These are phyloP conservation scores for Porcisia deanei DNA, from an alignment of 208 protist genomes.

Conservation along the genomic window DNA sequence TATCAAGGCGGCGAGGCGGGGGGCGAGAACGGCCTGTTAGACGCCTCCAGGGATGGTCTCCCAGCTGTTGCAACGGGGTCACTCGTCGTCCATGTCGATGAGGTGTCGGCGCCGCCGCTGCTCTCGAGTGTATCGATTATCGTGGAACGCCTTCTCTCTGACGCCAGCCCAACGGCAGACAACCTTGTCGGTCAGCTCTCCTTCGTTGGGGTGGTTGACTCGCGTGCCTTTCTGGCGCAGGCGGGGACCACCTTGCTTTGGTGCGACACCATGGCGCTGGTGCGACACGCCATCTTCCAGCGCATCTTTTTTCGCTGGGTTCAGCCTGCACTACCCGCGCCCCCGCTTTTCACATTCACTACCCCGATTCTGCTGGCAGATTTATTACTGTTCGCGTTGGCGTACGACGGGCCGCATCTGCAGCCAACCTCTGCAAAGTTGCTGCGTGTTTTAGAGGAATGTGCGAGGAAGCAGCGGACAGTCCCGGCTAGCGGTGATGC, in stretches of 20 bases:
- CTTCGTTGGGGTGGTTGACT: slow-evolving; percentile 65
- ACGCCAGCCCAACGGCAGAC: slow-evolving; percentile 50
- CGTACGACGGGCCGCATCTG: slow-evolving; percentile 45
- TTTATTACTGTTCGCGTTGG: slow-evolving; percentile 53
- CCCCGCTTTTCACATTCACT: slow-evolving; percentile 41
- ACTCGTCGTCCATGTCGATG: slow-evolving; percentile 12
- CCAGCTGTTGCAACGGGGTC: slow-evolving; percentile 2
- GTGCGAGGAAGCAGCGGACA: not conserved
- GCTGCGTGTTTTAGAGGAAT: slow-evolving; percentile 26
- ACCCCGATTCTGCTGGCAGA: slow-evolving; percentile 41
- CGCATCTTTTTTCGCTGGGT: slow-evolving; percentile 83
- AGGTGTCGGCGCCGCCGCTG: slow-evolving; percentile 21
- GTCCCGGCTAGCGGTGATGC: no score
- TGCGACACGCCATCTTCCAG: slow-evolving; percentile 72
- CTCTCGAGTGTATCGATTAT: slow-evolving; percentile 59
- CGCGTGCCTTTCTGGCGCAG: slow-evolving; percentile 67
- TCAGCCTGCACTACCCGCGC: slow-evolving; percentile 41
- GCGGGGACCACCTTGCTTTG: slow-evolving; percentile 67
- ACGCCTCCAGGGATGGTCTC: not conserved
- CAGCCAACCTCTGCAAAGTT: slow-evolving; percentile 23
- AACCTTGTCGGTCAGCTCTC: slow-evolving; percentile 56
- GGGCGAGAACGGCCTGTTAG: not conserved
- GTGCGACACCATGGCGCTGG: slow-evolving; percentile 62
- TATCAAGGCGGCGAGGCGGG: slow-evolving; percentile 4
- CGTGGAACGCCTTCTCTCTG: slow-evolving; percentile 35